phyloP scores from a whole-genome alignment of 441 rosid species.

The Croton setiger region DNA sequence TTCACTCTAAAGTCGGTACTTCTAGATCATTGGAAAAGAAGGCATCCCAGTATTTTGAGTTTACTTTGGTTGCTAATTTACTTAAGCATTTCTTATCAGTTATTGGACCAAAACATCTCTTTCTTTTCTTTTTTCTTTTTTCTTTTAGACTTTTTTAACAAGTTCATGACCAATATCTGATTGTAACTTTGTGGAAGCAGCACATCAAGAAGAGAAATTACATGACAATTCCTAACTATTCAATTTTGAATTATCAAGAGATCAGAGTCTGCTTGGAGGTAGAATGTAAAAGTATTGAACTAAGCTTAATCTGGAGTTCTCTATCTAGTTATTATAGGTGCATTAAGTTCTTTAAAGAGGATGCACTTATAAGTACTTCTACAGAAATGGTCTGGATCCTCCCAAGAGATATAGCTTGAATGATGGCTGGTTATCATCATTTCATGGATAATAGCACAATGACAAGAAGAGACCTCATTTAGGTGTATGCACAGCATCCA shows the following conservation, averaged over 20 bases:
- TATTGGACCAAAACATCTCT: neutral
- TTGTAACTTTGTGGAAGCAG: neutral
- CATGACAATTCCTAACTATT: neutral
- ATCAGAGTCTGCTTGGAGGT: neutral
- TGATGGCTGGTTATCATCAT: neutral
- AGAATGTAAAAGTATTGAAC: neutral
- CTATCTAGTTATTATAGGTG: neutral
- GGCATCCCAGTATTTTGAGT: neutral
- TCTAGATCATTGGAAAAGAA: neutral
- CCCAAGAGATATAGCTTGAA: neutral
- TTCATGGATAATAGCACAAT: neutral
- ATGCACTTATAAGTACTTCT: neutral
- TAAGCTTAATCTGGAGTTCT: neutral
- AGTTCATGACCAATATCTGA: constrained; percentile 3
- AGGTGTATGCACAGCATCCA: neutral
- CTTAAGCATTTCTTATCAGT: neutral
- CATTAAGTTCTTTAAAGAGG: neutral
- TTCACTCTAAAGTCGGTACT: neutral
- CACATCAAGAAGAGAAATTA: neutral
- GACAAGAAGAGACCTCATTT: neutral
- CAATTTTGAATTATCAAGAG: neutral
- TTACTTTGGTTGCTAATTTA: neutral
- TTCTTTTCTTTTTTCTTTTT: neutral
- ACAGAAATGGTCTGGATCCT: neutral
- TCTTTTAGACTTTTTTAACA: neutral